These are phyloP conservation scores for Laguncularia racemosa DNA, from an alignment of 345 rosid species.

Conservation along the genomic window DNA sequence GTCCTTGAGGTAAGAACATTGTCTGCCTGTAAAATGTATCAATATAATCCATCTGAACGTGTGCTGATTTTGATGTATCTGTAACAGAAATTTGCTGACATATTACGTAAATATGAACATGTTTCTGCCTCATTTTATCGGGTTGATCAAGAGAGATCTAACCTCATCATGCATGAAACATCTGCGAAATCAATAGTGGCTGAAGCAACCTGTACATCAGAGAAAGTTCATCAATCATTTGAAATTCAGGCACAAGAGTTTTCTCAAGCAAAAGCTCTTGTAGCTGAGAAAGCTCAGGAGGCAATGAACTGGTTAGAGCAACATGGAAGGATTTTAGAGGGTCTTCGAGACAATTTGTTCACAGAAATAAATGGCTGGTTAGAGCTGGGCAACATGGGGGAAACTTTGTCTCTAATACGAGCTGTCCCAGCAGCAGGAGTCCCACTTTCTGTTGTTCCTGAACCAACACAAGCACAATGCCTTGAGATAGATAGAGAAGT, in stretches of 20 bases:
- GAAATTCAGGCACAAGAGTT: conserved; percentile 77
- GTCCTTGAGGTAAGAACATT: conserved; percentile 62
- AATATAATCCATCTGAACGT: conserved; percentile 6
- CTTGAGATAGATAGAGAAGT: conserved; percentile 75
- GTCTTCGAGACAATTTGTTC: conserved; percentile 57
- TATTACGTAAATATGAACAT: conserved; percentile 64
- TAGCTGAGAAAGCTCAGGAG: conserved; percentile 80
- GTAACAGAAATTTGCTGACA: conserved; percentile 67
- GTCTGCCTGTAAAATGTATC: conserved; percentile 5
- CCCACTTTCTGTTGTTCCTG: conserved; percentile 85
- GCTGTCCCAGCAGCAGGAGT: conserved; percentile 78
- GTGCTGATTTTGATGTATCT: conserved; percentile 15
- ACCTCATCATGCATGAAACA: conserved; percentile 58
- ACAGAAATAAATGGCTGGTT: conserved; percentile 48
- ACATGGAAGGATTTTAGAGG: conserved; percentile 78
- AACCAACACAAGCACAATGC: conserved; percentile 87
- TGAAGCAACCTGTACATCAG: conserved; percentile 60
- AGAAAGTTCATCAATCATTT: conserved; percentile 54
- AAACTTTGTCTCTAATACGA: conserved; percentile 63
- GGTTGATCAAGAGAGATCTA: conserved; percentile 82
- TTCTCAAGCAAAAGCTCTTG: conserved; percentile 62
- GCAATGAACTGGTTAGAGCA: conserved; percentile 78
- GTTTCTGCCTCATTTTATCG: conserved; percentile 55
- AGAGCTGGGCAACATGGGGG: conserved; percentile 35
- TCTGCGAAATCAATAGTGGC: conserved; percentile 77